Conservation (phyloP, 1,139 yeast genomes). For the Geotrichum restrictum region DNA sequence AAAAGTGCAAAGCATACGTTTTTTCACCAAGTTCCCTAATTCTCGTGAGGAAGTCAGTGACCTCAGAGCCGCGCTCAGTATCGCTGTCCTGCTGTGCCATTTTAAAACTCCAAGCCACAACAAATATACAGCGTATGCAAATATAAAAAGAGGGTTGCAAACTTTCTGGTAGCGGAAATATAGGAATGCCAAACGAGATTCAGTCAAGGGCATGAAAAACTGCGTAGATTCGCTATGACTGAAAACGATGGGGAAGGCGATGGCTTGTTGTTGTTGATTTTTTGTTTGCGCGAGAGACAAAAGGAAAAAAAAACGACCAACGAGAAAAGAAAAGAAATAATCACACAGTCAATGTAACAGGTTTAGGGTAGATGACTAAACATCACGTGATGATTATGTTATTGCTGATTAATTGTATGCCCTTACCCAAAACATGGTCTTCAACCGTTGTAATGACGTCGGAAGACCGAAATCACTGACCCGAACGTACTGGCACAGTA, state of each 20-base stretch:
- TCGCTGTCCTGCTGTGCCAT: slow-evolving; percentile 11
- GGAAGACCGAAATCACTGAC: no score
- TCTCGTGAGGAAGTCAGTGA: slow-evolving; percentile 37
- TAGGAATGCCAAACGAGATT: background rate
- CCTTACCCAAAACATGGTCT: no score
- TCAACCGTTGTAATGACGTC: no score
- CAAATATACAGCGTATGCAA: background rate
- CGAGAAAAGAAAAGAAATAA: no score
- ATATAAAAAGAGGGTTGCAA: background rate
- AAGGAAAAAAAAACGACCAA: no score
- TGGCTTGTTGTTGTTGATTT: background rate
- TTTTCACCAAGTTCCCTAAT: slow-evolving; percentile 39
- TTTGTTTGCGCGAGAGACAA: no score
- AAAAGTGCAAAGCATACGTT: slow-evolving; percentile 27
- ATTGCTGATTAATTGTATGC: no score
- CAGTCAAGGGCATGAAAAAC: background rate
- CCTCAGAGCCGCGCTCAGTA: slow-evolving; percentile 28
- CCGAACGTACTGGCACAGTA: no score
- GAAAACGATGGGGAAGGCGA: background rate
- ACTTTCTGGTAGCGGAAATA: background rate
- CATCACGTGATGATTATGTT: no score
- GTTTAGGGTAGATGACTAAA: no score
- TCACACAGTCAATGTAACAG: no score
- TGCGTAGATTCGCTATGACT: background rate
- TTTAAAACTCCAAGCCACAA: background rate